Base-by-base conservation (phyloP, 1,284 basidiomycete genomes). In the Heterobasidion occidentale region DNA sequence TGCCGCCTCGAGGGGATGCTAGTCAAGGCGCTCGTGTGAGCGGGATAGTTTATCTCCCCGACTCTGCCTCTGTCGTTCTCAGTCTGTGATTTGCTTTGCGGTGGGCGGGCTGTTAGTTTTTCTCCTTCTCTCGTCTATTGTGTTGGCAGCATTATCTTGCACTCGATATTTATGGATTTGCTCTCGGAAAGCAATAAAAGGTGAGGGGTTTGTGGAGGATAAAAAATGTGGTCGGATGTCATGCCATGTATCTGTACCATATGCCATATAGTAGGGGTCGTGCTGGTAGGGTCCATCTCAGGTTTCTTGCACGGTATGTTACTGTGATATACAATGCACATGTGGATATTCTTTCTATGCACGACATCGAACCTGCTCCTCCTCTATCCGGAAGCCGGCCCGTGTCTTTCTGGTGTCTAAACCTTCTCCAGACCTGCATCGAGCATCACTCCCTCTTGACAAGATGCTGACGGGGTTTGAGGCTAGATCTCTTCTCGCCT, bases 1-100 rank as follows among this genome's bases (percentile, higher is more conserved):
- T 84, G 80, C 69, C 73, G 89, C 50, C 70, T 92, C 61, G 89
- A 91, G 69, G 78, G 80, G 11, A 81, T 91, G 79, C 68, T 91
- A 49, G 78, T 85, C 62, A 89, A 88, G 69, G 73, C 73, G 14
- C 71, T 81, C 53, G 79, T 81, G n/a, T 80, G 38, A 42, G 38
- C 12, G 11, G 11, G 12, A 11, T 42, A 12, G 12, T 7, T 42
- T 42, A 7, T 42, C 5, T n/a, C n/a, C 38, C 9, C 38, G n/a
- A n/a, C 38, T 42, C n/a, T 42, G 38, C n/a, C 38, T 11, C n/a
- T 27, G 27, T 27, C 27, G 27, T 0, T 42, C 38, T 42, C 6
- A n/a, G 38, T 42, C 38, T n/a, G 38, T 42, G n/a, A 5, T n/a
- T 42, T 42, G 38, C 38, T 42, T 9, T 42, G 38, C 38, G 38